Base-by-base conservation (phyloP, 2,329 filamentous ascomycete species). In the Colletotrichum australisinense region DNA sequence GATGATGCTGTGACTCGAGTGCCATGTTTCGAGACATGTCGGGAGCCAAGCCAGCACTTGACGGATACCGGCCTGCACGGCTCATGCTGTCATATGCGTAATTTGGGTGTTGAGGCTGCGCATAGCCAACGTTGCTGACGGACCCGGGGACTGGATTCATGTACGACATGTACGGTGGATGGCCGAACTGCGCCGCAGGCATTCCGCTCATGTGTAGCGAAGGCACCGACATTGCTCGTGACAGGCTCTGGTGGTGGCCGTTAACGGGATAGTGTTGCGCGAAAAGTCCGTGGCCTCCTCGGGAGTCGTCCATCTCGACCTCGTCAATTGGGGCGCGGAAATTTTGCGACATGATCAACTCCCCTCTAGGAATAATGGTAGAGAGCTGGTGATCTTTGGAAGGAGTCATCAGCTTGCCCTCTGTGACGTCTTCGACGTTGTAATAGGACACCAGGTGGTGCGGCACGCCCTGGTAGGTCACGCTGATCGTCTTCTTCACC, bases 401-500 rank as follows among this genome's bases (percentile, higher is more conserved):
- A 1, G 93, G 94, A 0, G 89, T 88, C 32, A 80, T 84, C 12
- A 96, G 86, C 19, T 80, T 82, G n/a, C 88, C 86, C 58, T 86
- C 84, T 77, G 91, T 87, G n/a, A 95, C 93, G 79, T 98, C 95
- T 6, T 94, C 91, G 12, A 96, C 88, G 56, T 86, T 94, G 84
- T 98, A 98, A 81, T 98, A 98, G 19, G 93, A 95, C 53, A 98
- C 95, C 64, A 98, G 85, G 78, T 97, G 95, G 78, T 97, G 95
- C 2, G 91, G 92, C 2, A 95, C 89, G 2, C 93, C 93, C 30
- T 92, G 88, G 63, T 93, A 91, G 2, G 89, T 91, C 52, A 98
- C 90, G 77, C 93, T 96, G 82, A 98, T 95, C 0, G 95, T 98
- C 86, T 98, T 98, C 88, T 98, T 98, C 75, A 98, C 90, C 53